Percentiles rank a stretch among this genome's conserved stretches.
Evolutionary conservation across 345 rosid genomes (phyloP).

Genomic region (Moricandia arvensis): DNA sequence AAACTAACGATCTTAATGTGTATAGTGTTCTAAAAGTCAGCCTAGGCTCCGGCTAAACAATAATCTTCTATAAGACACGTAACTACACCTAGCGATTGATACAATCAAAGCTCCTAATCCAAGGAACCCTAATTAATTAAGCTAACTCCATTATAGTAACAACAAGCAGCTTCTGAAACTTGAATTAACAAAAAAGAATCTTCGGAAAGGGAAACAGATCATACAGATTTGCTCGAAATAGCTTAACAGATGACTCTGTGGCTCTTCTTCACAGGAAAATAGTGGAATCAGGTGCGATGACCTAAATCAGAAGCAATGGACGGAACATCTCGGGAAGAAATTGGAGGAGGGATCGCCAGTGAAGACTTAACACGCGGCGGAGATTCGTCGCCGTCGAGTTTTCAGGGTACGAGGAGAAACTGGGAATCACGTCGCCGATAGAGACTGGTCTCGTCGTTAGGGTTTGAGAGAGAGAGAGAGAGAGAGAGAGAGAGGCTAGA

Average conservation of each 20-base stretch:
- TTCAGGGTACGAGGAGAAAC: neutral
- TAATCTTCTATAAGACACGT: too few relatives aligned
- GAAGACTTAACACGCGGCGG: slow-evolving; percentile 16
- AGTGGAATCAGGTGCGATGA: slow-evolving; percentile 18
- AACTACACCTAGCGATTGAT: too few relatives aligned
- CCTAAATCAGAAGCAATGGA: slow-evolving; percentile 22
- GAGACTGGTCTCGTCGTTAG: slow-evolving; percentile 35
- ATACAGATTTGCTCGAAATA: slow-evolving; percentile 20
- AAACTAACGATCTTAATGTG: neutral
- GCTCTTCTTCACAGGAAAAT: slow-evolving; percentile 12
- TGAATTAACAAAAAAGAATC: neutral
- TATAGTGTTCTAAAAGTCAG: too few relatives aligned
- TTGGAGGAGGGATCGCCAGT: slow-evolving; percentile 21
- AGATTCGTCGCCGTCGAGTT: too few relatives aligned
- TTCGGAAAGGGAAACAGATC: slow-evolving; percentile 12
- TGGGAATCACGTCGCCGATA: slow-evolving; percentile 33
- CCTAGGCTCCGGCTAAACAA: too few relatives aligned
- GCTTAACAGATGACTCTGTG: slow-evolving; percentile 18
- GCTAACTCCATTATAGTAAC: neutral
- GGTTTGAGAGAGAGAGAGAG: slow-evolving; percentile 31
- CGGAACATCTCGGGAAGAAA: slow-evolving; percentile 5
- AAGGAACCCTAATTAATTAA: neutral
- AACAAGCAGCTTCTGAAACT: slow-evolving; percentile 5
- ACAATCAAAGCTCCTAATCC: neutral
- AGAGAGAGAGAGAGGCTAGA: slow-evolving; percentile 16